phyloP scores from a whole-genome alignment of 2,329 filamentous ascomycete genomes.

The Kalmusia sp. region DNA sequence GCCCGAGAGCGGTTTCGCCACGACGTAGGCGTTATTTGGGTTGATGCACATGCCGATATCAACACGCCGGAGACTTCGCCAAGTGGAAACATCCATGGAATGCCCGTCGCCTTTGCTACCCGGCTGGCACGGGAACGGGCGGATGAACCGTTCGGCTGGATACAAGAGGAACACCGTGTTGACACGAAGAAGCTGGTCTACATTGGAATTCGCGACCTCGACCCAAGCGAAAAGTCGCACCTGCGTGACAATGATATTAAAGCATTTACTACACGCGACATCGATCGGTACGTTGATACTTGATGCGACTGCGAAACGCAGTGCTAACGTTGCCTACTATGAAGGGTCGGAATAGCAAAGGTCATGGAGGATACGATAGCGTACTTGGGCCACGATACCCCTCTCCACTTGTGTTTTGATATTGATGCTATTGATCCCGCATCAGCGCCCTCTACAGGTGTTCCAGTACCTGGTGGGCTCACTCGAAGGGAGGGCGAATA shows the following conservation, averaged over 20 bases:
- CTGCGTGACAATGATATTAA: constrained; percentile 88
- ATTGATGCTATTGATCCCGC: constrained; percentile 95
- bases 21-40: constrained; percentile 96
- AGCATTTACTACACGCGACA: constrained; percentile 98
- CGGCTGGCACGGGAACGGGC: constrained; percentile 79
- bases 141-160: constrained; percentile 88
- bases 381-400: constrained; percentile 92
- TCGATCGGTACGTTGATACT: constrained; percentile 72
- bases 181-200: constrained; percentile 90
- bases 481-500: constrained; percentile 96
- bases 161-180: constrained; percentile 73
- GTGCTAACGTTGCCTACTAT: constrained; percentile 12
- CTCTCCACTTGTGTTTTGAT: constrained; percentile 96
- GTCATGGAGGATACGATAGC: constrained; percentile 99
- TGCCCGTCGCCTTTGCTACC: constrained; percentile 93
- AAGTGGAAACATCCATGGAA: constrained; percentile 95
- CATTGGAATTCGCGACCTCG: constrained; percentile 92
- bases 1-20: constrained; percentile 80
- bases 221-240: constrained; percentile 91
- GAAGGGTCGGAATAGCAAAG: constrained; percentile 86
- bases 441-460: constrained; percentile 96
- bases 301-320: background rate
- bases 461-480: constrained; percentile 89
- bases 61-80: constrained; percentile 91
- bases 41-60: constrained; percentile 97